Base-by-base conservation (phyloP, 305 asterid genomes). In the Plantago coronopus region DNA sequence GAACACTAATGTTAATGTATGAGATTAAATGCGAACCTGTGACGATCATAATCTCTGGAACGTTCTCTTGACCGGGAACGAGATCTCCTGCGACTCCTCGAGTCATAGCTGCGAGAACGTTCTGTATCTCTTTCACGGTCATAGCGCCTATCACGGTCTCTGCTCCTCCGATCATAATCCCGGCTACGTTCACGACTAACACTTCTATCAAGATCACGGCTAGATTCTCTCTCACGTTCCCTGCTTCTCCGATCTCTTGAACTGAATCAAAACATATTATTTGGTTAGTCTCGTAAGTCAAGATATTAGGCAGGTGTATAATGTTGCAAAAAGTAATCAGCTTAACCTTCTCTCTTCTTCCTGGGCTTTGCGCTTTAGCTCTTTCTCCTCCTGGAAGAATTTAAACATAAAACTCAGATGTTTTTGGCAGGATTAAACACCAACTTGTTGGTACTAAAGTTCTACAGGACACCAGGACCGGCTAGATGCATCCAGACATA, bases 31-130 rank as follows among this genome's bases (percentile, higher is more conserved):
- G 31, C 38, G 50, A 62, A 89, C 97, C 95, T 89, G 82, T 74
- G 82, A 68, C 95, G 91, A 68, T 83, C 94, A 63, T 84, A 81
- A 68, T 86, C 95, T 61, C 95, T 81, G 27, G 89, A 76, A 45
- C 85, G 94, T 54, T 83, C 96, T 65, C 23, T 77, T 9, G 95
- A 88, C 12, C 95, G 77, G 18, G 96, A 88, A 43, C 96, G 89
- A 22, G 96, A 88, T 67, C 95, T 69, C 55, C 89, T 81, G 69
- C 71, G 86, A 70, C 82, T 75, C 73, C 94, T 79, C 8, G 88
- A 79, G 71, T 87, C 88, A 60, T 78, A 73, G 76, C 72, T 69
- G 53, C 86, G 91, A 34, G 89, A 48, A 63, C 34, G 73, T 21
- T 83, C 88, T 68, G 87, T 72, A 44, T 85, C 87, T 50, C 87